Base-by-base conservation (phyloP, 2,329 filamentous ascomycete genomes). In the Trichoderma semiorbis region DNA sequence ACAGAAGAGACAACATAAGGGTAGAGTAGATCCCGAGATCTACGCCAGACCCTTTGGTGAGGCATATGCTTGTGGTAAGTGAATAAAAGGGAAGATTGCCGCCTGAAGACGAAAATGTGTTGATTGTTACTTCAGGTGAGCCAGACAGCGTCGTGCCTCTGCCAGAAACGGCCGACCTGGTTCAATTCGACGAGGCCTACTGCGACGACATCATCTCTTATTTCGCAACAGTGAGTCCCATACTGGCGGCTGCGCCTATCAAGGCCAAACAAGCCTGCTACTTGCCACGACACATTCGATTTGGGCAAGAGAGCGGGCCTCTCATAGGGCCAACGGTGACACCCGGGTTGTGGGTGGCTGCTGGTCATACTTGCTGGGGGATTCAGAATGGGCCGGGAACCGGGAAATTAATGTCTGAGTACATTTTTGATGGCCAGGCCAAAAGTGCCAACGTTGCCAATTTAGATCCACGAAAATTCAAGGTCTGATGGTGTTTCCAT, bases 331-430 rank as follows among this genome's bases (percentile, higher is more conserved):
- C 86, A 68, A 95, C 94, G 8, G 87, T 88, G 2, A 89, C 91
- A 0, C 88, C 89, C 7, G 94, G 95, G 0, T 78, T 98, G 57
- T 91, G 92, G 80, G 85, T 98, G 72, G 96, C 96, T 0, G 88
- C 93, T 0, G 96, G 96, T 0, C 96, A 99, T 84, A 97, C 94
- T 1, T 98, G 95, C 83, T 99, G 96, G 96, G 96, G 96, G 0
- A 97, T 99, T 26, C 95, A 98, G 83, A 98, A 99, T 83, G 94
- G 91, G 0, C 95, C 95, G 1, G 96, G 88, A 1, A 98, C 95
- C 8, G 93, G 93, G 5, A 93, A 91, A 81, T 80, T 95, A 50
- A 91, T 96, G 84, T 91, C 92, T 47, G 92, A 95, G 80, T 90
- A 93, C 81, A 83, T 96, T 2, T 90, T 95, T 77, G 92, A 95